These are phyloP conservation scores for Penicillium coffeae DNA, from an alignment of 495 filamentous ascomycete species.

Conservation along the genomic window DNA sequence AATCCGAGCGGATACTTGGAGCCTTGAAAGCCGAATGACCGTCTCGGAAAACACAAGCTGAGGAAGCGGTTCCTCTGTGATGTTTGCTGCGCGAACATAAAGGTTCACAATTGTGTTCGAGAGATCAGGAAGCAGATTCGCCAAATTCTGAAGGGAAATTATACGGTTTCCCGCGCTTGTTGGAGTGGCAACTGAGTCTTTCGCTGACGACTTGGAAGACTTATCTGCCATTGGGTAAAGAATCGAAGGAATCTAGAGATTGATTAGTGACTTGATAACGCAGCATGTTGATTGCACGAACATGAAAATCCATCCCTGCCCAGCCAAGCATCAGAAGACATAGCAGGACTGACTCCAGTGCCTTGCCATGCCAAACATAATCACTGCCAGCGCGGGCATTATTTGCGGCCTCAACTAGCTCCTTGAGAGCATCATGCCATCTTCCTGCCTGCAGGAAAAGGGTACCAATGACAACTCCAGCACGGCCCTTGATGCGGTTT, in stretches of 20 bases:
- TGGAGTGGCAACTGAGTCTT: conserved; percentile 41
- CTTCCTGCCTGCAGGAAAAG: conserved; percentile 84
- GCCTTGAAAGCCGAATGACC: conserved; percentile 71
- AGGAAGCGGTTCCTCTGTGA: conserved; percentile 77
- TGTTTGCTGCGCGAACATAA: conserved; percentile 69
- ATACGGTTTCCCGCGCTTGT: conserved; percentile 44
- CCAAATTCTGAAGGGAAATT: conserved; percentile 59
- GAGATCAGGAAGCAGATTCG: conserved; percentile 64
- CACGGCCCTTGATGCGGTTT: conserved; percentile 76
- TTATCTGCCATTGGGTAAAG: conserved; percentile 59
- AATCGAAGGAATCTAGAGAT: conserved; percentile 55
- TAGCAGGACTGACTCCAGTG: conserved; percentile 79
- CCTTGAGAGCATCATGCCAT: conserved; percentile 84
- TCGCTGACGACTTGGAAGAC: conserved; percentile 37
- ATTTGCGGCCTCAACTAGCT: conserved; percentile 74
- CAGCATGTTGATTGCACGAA: conserved; percentile 38
- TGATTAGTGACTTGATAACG: neutral
- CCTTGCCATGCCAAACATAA: conserved; percentile 95
- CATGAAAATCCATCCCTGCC: conserved; percentile 81
- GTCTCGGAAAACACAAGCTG: conserved; percentile 78
- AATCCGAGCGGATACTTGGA: conserved; percentile 67
- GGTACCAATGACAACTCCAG: conserved; percentile 76
- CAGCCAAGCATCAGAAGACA: conserved; percentile 81
- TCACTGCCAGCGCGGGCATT: conserved; percentile 79
- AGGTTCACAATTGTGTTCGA: conserved; percentile 78